These are phyloP conservation scores for Epicoccum nigrum DNA, from an alignment of 2,329 filamentous ascomycete species.

Conservation along the genomic window DNA sequence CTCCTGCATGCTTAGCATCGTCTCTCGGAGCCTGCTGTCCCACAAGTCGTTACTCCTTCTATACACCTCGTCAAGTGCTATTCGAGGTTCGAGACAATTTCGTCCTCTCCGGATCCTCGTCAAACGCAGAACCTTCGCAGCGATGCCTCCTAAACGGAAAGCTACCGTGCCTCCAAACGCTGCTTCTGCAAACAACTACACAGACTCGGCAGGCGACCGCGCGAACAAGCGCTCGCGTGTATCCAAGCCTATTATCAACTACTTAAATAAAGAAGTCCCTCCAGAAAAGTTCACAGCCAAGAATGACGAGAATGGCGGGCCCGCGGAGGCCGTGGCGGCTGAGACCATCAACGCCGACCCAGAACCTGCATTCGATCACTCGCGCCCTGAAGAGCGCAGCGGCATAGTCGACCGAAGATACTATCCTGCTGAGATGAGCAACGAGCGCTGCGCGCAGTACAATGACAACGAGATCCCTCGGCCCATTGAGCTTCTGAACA, in stretches of 20 bases:
- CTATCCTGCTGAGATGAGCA: conserved; percentile 87
- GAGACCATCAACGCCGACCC: background rate
- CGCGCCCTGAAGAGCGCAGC: conserved; percentile 45
- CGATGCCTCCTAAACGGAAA: conserved; percentile 46
- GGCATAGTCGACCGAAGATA: conserved; percentile 63
- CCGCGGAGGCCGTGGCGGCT: conserved; percentile 19
- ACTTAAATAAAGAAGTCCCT: conserved; percentile 24
- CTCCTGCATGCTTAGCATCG: background rate
- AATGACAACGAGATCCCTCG: conserved; percentile 70
- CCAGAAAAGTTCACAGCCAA: conserved; percentile 16
- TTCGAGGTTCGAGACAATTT: background rate
- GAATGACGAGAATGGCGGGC: conserved; percentile 26
- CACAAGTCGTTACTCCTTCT: too few species aligned
- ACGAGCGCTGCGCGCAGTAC: conserved; percentile 76
- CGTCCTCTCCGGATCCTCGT: background rate
- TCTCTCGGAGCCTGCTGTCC: too few species aligned
- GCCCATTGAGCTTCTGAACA: conserved; percentile 72
- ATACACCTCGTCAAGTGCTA: background rate
- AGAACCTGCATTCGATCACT: conserved; percentile 40
- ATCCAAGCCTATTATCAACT: conserved; percentile 37
- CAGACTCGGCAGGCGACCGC: conserved; percentile 40
- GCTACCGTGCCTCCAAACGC: conserved; percentile 23
- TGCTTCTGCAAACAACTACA: conserved; percentile 39
- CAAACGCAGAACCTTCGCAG: background rate
- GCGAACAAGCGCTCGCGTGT: conserved; percentile 48